Conservation (phyloP, 495 filamentous ascomycete species). For the Penicillium longicatenatum region DNA sequence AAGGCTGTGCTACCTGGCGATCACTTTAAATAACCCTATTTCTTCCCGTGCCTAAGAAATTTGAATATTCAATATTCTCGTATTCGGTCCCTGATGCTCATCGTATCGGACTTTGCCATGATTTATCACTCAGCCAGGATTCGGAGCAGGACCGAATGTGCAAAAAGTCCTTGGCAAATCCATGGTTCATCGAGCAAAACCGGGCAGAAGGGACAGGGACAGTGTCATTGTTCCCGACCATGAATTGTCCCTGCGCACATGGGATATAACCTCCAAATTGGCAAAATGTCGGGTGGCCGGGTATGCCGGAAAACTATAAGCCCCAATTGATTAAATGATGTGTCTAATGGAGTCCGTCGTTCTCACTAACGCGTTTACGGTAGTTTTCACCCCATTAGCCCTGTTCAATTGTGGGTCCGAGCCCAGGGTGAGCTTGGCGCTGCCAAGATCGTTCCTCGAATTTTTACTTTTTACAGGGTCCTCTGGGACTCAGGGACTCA, state of each 20-base stretch:
- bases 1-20: constrained; percentile 3
- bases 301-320: neutral
- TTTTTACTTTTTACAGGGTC: neutral
- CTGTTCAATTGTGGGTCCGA: neutral
- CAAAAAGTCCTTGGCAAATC: neutral
- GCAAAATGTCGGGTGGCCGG: neutral
- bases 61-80: neutral
- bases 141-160: neutral
- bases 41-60: neutral
- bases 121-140: neutral
- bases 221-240: no score
- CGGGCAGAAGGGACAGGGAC: no score
- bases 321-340: neutral
- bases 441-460: neutral
- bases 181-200: neutral
- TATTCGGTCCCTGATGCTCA: neutral
- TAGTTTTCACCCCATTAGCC: neutral
- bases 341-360: neutral
- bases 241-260: no score
- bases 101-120: neutral
- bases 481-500: neutral
- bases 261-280: neutral
- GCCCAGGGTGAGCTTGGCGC: constrained; percentile 5
- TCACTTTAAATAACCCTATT: constrained; percentile 11
- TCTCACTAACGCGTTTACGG: neutral